Percentiles rank a stretch among this genome's conserved stretches.
Conservation (phyloP, 2,329 filamentous ascomycete species). For the Trichoderma cornu-damae region DNA sequence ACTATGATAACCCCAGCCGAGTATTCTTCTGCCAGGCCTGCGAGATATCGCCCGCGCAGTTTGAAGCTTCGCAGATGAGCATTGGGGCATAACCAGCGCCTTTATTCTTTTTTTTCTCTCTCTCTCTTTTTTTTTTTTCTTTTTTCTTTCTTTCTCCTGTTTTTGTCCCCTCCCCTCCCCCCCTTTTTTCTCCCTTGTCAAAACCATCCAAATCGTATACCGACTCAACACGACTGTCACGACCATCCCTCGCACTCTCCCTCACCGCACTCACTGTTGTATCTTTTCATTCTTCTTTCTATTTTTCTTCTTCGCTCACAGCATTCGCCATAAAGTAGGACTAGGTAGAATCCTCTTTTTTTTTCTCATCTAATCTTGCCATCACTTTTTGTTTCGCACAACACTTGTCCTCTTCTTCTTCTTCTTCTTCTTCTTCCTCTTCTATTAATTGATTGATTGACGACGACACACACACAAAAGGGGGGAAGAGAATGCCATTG, state of each 20-base stretch:
- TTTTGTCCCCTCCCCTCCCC: too few relatives aligned
- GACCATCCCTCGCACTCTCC: neutral
- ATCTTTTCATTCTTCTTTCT: neutral
- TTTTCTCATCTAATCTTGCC: neutral
- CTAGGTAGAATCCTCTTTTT: neutral
- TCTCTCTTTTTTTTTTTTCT: too few relatives aligned
- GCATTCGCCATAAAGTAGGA: neutral
- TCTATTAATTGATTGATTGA: neutral
- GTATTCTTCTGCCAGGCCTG: constrained; percentile 93
- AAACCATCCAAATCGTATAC: neutral
- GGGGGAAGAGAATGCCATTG: neutral
- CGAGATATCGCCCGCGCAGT: constrained; percentile 40
- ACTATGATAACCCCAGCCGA: constrained; percentile 63
- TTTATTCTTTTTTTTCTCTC: too few relatives aligned
- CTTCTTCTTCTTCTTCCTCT: neutral
- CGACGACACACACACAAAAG: neutral
- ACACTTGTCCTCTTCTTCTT: neutral
- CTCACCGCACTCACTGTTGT: neutral
- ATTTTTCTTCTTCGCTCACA: neutral
- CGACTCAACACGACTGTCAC: neutral
- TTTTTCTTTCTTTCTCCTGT: too few relatives aligned
- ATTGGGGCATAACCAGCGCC: neutral
- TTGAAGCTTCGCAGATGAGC: constrained; percentile 12
- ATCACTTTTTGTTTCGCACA: neutral
- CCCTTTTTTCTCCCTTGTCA: too few relatives aligned